A percentile compares a stretch with the other conserved stretches of the same genome.
Conservation (phyloP, 768 basidiomycete genomes). For the Tylopilus rubrobrunneus region DNA sequence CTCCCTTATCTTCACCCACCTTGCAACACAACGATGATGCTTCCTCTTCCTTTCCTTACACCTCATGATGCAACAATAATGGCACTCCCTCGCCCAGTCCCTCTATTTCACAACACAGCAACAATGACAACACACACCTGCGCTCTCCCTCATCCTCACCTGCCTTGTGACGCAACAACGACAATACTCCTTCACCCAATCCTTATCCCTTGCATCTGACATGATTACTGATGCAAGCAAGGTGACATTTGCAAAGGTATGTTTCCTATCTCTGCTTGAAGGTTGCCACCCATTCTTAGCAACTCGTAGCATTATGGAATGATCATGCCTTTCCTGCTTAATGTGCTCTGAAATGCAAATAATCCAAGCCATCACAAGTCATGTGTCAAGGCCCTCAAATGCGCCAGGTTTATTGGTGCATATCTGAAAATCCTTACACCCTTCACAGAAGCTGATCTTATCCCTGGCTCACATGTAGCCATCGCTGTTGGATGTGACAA, state of each 20-base stretch:
- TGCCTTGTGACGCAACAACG: too few species aligned
- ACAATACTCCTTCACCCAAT: too few species aligned
- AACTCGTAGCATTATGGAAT: slow-evolving; percentile 58
- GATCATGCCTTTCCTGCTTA: slow-evolving; percentile 79
- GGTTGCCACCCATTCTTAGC: background rate
- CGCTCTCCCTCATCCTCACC: too few species aligned
- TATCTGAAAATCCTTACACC: slow-evolving; percentile 1
- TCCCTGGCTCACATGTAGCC: slow-evolving; percentile 39
- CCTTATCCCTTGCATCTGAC: too few species aligned
- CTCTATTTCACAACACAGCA: too few species aligned
- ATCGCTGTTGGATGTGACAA: slow-evolving; percentile 82
- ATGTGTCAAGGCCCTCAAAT: slow-evolving; percentile 86
- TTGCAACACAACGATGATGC: too few species aligned
- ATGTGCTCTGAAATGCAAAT: slow-evolving; percentile 70
- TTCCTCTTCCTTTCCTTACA: too few species aligned
- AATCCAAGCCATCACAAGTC: slow-evolving; percentile 63
- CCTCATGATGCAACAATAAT: too few species aligned
- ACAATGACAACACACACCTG: too few species aligned
- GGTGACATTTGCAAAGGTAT: slow-evolving; percentile 67
- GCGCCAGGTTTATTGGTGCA: slow-evolving; percentile 80
- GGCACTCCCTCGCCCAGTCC: too few species aligned
- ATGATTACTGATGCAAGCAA: slow-evolving; percentile 89
- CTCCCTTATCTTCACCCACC: too few species aligned
- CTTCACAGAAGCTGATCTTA: background rate
- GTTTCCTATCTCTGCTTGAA: background rate